Base-by-base conservation (phyloP, 306 rosid genomes). In the Corylus avellana region DNA sequence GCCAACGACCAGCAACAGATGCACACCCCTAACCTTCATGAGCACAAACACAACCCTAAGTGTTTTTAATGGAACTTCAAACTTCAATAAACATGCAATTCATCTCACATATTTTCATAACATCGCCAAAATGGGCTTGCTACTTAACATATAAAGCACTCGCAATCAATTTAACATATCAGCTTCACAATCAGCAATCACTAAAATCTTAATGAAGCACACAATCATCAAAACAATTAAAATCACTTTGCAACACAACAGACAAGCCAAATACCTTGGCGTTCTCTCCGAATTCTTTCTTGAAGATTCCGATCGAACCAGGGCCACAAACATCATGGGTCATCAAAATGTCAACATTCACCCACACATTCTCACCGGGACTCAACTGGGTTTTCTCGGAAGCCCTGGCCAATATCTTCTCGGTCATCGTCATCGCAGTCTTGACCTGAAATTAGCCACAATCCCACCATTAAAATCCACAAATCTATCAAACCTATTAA, bases 311-410 rank as follows among this genome's bases (percentile, higher is more conserved):
- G 44, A 92, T 74, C n/a, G 97, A 85, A 75, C 98, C 98, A 64
- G 98, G 98, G 57, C 98, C 97, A 73, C 93, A 91, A 2, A 95
- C 96, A 85, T 95, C 98, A 83, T 95, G 97, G 68, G 95, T 95
- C 98, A 95, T 95, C 85, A 95, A 90, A 79, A 89, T 49, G 77
- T 95, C 98, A 75, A 90, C 76, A 77, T 95, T 90, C 53, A 90
- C 92, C 98, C 98, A 95, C 47, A 85, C 90, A 85, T 92, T 95
- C 49, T 91, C 97, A 77, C 95, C 97, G 1, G 98, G 98, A 72
- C 46, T 86, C 88, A 92, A 80, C 35, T 91, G 84, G 61, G 83
- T 13, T 82, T 84, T 95, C 86, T 92, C 88, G 57, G 98, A 89
- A 17, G 98, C 89, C 85, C 89, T 87, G 32, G 94, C 97, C 72